These are phyloP conservation scores for Vaccinium darrowii DNA, from an alignment of 148 eudicot genomes.

Conservation along the genomic window DNA sequence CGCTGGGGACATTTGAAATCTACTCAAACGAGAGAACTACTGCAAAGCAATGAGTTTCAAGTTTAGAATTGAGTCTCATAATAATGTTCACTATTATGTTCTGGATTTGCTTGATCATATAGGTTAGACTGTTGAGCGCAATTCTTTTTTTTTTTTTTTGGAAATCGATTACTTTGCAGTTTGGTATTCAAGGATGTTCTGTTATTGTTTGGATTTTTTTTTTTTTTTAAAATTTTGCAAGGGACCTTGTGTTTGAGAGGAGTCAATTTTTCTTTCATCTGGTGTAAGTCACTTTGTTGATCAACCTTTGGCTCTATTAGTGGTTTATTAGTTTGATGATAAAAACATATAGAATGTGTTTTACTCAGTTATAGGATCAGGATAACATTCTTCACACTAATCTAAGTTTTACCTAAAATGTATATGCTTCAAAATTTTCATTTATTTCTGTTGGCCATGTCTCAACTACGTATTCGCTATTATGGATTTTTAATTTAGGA, in stretches of 20 bases:
- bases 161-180: background rate
- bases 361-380: background rate
- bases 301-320: background rate
- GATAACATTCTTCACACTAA: background rate
- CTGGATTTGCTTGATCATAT: background rate
- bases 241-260: background rate
- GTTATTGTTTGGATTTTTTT: background rate
- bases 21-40: slow-evolving; percentile 2
- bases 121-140: background rate
- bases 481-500: background rate
- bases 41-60: background rate
- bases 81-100: too few relatives aligned
- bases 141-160: background rate
- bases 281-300: background rate
- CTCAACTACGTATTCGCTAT: background rate
- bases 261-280: background rate
- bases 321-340: background rate
- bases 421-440: background rate
- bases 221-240: background rate
- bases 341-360: background rate
- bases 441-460: background rate
- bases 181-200: background rate
- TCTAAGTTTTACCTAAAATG: background rate
- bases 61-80: background rate
- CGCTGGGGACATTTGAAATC: background rate